Percentiles rank a stretch among this genome's conserved stretches.
These are phyloP conservation scores for Puccinia triticina DNA, from an alignment of 1,284 basidiomycete genomes.

Conservation along the genomic window DNA sequence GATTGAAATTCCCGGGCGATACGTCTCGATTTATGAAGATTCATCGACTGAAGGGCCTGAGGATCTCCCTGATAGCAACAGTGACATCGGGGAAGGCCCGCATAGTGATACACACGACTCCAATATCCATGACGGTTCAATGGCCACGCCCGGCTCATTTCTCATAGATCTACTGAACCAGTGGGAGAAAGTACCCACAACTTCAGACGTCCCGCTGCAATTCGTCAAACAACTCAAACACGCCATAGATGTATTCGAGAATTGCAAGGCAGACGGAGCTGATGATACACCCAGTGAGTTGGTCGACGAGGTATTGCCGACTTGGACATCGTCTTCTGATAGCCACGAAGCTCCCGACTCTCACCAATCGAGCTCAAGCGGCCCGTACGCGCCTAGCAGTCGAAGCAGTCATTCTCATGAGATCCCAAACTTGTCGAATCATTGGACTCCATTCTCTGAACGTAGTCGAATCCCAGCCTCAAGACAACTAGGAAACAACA, in stretches of 20 bases:
- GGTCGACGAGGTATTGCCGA: background rate
- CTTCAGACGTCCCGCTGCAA: background rate
- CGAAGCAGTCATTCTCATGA: background rate
- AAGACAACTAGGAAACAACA: background rate
- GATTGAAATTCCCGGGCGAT: constrained; percentile 8
- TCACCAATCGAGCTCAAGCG: background rate
- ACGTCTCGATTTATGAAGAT: constrained; percentile 10
- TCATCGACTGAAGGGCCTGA: background rate
- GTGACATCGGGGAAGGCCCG: background rate
- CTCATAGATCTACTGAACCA: constrained; percentile 22
- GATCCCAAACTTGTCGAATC: background rate
- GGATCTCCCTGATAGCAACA: background rate
- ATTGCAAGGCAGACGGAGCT: background rate
- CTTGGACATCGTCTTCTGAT: background rate
- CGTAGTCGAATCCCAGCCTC: constrained; percentile 21
- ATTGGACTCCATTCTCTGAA: constrained; percentile 19
- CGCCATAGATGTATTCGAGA: background rate
- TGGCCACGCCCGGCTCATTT: background rate
- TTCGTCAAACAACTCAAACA: constrained; percentile 11
- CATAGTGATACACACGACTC: background rate
- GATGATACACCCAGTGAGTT: background rate
- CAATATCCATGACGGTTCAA: background rate
- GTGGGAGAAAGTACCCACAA: constrained; percentile 4
- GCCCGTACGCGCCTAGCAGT: background rate
- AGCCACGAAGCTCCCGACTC: background rate